These are phyloP conservation scores for Oryza meridionalis DNA, from an alignment of 176 grass and related monocot species.

Conservation along the genomic window DNA sequence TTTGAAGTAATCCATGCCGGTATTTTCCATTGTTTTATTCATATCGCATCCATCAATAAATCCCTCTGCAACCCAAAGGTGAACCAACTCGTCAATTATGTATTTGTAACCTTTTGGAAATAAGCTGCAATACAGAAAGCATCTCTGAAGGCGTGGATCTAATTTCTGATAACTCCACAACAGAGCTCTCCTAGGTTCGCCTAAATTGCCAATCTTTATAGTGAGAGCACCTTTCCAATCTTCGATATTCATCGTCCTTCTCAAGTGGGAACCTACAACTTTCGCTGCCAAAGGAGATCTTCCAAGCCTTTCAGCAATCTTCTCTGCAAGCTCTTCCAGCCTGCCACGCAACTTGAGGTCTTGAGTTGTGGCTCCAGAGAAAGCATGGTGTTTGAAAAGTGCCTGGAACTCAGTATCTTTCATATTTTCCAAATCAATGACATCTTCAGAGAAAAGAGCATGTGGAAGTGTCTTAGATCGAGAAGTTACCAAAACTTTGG, in stretches of 20 bases:
- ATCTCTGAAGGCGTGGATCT: neutral
- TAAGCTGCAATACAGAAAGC: neutral
- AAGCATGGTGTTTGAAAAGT: constrained; percentile 31
- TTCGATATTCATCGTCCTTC: neutral
- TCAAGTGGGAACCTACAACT: neutral
- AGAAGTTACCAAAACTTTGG: constrained; percentile 8
- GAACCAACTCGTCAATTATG: neutral
- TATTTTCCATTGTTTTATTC: too few relatives aligned
- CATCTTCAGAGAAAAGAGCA: neutral
- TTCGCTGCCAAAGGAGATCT: neutral
- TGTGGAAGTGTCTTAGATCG: neutral
- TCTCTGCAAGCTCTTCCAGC: neutral
- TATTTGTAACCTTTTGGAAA: neutral
- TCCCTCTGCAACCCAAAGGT: neutral
- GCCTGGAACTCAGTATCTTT: neutral
- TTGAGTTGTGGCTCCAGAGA: neutral
- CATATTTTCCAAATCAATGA: neutral
- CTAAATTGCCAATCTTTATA: neutral
- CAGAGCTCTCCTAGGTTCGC: neutral
- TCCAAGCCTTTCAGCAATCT: neutral
- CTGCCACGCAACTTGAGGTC: neutral
- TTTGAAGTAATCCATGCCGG: neutral
- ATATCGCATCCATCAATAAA: neutral
- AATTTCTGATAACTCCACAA: neutral
- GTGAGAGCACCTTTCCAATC: neutral